Evolutionary conservation across 257 asterid species (phyloP).

Genomic region (Eucommia ulmoides): DNA sequence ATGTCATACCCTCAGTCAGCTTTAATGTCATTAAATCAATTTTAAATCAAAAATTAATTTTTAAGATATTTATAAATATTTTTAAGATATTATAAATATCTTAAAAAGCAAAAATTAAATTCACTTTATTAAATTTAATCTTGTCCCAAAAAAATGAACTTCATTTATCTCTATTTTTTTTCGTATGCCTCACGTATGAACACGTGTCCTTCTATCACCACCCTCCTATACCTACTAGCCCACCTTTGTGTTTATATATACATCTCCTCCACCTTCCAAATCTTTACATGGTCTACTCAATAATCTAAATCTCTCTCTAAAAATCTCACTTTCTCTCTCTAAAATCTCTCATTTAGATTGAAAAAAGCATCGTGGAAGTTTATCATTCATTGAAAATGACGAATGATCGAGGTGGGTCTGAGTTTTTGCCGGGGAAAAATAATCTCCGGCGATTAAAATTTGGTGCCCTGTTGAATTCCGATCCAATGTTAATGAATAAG

Average conservation of each 20-base stretch:
- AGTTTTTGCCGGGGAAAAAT: conserved; percentile 17
- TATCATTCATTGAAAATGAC: conserved; percentile 16
- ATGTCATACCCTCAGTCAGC: no score
- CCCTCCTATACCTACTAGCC: conserved; percentile 16
- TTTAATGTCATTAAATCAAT: no score
- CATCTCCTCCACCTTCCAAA: conserved; percentile 4
- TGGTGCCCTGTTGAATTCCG: conserved; percentile 30
- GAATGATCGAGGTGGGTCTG: conserved; percentile 7
- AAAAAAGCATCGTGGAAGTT: no score
- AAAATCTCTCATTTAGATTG: no score
- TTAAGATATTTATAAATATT: no score
- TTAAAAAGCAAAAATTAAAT: no score
- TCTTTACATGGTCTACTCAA: neutral
- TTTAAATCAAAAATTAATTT: no score
- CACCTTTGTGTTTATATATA: conserved; percentile 10
- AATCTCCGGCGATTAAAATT: conserved; percentile 30
- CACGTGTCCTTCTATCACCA: conserved; percentile 37
- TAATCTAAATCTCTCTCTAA: neutral
- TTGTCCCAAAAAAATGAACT: no score
- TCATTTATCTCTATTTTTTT: no score
- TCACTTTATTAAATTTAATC: no score
- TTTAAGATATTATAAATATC: no score
- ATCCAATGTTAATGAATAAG: conserved; percentile 13
- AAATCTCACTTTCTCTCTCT: neutral
- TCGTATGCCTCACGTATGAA: conserved; percentile 36